Evolutionary conservation across 208 protist genomes (phyloP).

Genomic region (Wallacemonas sp.): DNA sequence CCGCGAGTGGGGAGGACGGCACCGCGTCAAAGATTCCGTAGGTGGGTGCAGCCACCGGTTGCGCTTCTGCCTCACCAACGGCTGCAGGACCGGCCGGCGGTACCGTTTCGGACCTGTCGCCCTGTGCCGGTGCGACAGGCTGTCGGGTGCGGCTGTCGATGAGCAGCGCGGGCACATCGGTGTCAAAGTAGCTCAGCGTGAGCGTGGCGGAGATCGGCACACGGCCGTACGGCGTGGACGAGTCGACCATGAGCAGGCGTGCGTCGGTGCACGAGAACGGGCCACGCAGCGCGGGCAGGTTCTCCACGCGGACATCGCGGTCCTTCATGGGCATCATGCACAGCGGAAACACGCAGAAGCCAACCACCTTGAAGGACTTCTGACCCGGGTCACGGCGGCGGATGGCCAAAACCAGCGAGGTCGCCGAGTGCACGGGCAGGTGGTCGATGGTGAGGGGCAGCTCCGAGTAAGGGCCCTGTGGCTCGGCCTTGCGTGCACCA

Average conservation of each 20-base stretch:
- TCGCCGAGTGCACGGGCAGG: constrained; percentile 79
- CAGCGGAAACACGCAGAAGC: constrained; percentile 86
- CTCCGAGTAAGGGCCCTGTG: constrained; percentile 31
- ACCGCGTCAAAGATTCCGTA: no score
- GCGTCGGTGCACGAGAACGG: constrained; percentile 87
- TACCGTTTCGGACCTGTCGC: not conserved
- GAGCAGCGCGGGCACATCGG: constrained; percentile 13
- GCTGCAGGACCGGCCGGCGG: not conserved
- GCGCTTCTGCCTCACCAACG: no score
- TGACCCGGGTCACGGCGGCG: constrained; percentile 43
- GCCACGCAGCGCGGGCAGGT: constrained; percentile 74
- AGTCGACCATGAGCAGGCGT: constrained; percentile 80
- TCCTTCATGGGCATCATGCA: constrained; percentile 89
- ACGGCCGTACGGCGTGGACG: constrained; percentile 72
- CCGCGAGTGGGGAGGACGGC: no score
- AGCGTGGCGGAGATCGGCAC: constrained; percentile 73
- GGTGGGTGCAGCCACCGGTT: no score
- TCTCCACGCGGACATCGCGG: constrained; percentile 76
- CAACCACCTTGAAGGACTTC: constrained; percentile 50
- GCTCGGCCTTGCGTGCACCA: no score
- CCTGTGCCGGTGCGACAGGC: not conserved
- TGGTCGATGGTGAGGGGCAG: constrained; percentile 62
- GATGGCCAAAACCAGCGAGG: constrained; percentile 83
- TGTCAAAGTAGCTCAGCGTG: constrained; percentile 77
- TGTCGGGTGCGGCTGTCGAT: not conserved